A percentile compares a stretch with the other conserved stretches of the same genome.
These are phyloP conservation scores for Trypanosoma avium DNA, from an alignment of 208 protist species.

Conservation along the genomic window DNA sequence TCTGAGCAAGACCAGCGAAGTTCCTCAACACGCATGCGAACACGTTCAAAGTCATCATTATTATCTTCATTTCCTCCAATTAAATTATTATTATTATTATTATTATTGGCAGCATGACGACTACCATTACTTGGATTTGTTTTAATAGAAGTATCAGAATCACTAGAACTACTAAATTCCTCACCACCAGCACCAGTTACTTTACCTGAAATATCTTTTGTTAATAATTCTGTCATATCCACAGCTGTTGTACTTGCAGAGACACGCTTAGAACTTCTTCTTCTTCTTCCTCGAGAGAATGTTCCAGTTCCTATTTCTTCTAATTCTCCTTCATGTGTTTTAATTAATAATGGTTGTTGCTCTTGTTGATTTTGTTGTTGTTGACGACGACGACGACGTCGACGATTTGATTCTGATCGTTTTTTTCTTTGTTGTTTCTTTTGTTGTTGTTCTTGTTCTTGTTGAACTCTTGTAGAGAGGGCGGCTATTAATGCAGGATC, in stretches of 20 bases:
- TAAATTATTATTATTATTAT: background rate
- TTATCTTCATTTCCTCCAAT: background rate
- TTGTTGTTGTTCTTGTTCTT: background rate
- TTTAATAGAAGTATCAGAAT: background rate
- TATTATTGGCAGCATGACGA: background rate
- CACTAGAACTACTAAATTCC: background rate
- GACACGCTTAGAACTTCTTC: no score
- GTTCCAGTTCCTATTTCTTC: no score
- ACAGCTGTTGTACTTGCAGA: no score
- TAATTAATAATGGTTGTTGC: no score
- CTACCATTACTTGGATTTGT: background rate
- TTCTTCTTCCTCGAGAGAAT: no score
- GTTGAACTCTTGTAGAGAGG: background rate
- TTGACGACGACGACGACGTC: background rate
- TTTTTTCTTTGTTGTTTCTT: background rate
- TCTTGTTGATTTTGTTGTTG: no score
- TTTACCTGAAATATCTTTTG: no score
- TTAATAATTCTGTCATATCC: no score
- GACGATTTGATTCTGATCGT: background rate
- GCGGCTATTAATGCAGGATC: constrained; percentile 1
- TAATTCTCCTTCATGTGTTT: no score
- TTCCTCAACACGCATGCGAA: constrained; percentile 65
- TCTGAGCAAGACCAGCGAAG: constrained; percentile 72
- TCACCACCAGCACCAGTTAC: background rate
- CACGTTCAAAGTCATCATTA: constrained; percentile 32